Base-by-base conservation (phyloP, 257 asterid species). In the Solanum appendiculatum region DNA sequence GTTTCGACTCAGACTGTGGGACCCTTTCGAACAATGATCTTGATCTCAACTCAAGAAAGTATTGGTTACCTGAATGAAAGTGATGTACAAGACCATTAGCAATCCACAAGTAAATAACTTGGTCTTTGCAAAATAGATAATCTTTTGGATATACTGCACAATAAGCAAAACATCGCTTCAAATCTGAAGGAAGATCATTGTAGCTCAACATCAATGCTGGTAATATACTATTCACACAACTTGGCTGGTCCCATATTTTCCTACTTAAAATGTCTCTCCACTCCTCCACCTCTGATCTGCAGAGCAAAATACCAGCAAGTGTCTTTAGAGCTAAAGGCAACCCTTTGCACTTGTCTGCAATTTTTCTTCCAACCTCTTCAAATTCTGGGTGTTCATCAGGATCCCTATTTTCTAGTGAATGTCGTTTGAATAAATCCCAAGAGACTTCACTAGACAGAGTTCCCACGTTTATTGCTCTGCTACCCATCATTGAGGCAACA, bases 401-500 rank as follows among this genome's bases (percentile, higher is more conserved):
- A 54, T 54, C 34, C 21, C 3, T 75, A 8, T 10, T 70, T 42
- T n/a, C 72, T 13, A 87, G 25, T 18, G 81, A 77, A 84, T 74
- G 89, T 44, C 39, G 9, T 51, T 83, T 70, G 58, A 88, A 75
- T 27, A 88, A 44, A 37, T 66, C 3, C 86, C 84, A 60, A 27
- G 70, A 66, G 34, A 31, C 58, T 10, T 88, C 44, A 7, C 29
- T n/a, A 6, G 54, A 31, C 5, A 88, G 6, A n/a, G 27, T 40
- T 1, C 37, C 58, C 51, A 88, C 9, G 16, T 2, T 39, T 0
- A 70, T 37, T 12, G 16, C 33, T 91, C 91, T 20, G 12, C 64
- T 20, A 54, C 64, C 58, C 87, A 92, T 92, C 81, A 89, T 89
- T 11, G 70, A 80, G 12, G 95, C 95, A 44, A 92, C 90, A 6